phyloP scores from a whole-genome alignment of 257 asterid species.

The Striga asiatica region DNA sequence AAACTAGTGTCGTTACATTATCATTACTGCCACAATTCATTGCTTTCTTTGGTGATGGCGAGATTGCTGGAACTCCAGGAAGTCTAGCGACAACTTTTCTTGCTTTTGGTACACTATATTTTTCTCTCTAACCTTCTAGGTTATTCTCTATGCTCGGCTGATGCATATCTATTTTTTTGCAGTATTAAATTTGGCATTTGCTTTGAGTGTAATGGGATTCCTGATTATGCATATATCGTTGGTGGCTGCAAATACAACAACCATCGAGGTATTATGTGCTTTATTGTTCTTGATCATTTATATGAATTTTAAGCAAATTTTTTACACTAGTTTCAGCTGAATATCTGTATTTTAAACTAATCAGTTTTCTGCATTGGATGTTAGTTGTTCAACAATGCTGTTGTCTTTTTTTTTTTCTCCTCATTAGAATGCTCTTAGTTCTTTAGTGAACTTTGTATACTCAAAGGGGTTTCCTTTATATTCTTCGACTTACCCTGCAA shows the following conservation, averaged over 20 bases:
- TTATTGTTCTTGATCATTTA: constrained; percentile 8
- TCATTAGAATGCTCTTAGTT: not conserved
- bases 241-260: constrained; percentile 84
- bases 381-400: not conserved
- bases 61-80: constrained; percentile 90
- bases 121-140: not conserved
- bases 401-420: not conserved
- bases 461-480: too few species aligned
- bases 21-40: constrained; percentile 73
- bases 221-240: constrained; percentile 87
- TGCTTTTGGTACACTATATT: constrained; percentile 45
- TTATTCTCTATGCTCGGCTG: constrained; percentile 5
- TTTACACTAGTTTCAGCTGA: too few species aligned
- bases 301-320: too few species aligned
- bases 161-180: constrained; percentile 20
- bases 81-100: constrained; percentile 91
- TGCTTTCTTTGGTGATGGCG: constrained; percentile 84
- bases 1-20: constrained; percentile 70
- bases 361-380: not conserved
- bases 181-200: constrained; percentile 89
- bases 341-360: not conserved
- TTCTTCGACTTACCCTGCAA: too few species aligned
- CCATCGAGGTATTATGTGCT: constrained; percentile 68
- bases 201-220: constrained; percentile 92
- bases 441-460: not conserved